These are phyloP conservation scores for Lasiodiplodia sp. DNA, from an alignment of 2,329 filamentous ascomycete species.

Conservation along the genomic window DNA sequence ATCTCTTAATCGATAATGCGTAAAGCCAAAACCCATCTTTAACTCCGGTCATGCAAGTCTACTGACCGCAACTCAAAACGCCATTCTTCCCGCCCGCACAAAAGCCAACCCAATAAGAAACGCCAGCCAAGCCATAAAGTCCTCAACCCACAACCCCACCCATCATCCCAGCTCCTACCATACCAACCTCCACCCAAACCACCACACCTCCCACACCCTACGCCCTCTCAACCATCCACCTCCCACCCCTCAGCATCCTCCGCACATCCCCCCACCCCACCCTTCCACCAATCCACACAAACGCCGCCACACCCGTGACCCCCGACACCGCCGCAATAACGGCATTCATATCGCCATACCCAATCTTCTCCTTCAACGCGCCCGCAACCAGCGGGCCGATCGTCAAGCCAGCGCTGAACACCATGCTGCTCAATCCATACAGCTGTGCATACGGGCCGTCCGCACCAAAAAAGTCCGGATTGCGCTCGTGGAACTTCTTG, in stretches of 20 bases:
- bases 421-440: slow-evolving; percentile 69
- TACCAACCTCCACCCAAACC: background rate
- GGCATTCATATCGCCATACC: slow-evolving; percentile 66
- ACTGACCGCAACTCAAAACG: background rate
- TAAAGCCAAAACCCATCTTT: background rate
- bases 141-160: too few species aligned
- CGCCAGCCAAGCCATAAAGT: background rate
- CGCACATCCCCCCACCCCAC: background rate
- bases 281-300: slow-evolving; percentile 36
- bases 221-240: background rate
- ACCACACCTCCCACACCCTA: background rate
- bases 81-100: background rate
- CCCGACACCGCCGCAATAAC: slow-evolving; percentile 55
- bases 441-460: slow-evolving; percentile 69
- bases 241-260: background rate
- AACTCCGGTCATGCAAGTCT: background rate
- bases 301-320: slow-evolving; percentile 46
- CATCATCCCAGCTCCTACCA: background rate
- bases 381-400: slow-evolving; percentile 67
- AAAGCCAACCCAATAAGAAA: background rate
- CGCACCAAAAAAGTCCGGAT: slow-evolving; percentile 62
- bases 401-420: slow-evolving; percentile 66
- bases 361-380: slow-evolving; percentile 57
- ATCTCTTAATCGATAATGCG: background rate
- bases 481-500: slow-evolving; percentile 62